A percentile compares a stretch with the other conserved stretches of the same genome.
Conservation (phyloP, 805 yeast genomes). For the Candida takata region DNA sequence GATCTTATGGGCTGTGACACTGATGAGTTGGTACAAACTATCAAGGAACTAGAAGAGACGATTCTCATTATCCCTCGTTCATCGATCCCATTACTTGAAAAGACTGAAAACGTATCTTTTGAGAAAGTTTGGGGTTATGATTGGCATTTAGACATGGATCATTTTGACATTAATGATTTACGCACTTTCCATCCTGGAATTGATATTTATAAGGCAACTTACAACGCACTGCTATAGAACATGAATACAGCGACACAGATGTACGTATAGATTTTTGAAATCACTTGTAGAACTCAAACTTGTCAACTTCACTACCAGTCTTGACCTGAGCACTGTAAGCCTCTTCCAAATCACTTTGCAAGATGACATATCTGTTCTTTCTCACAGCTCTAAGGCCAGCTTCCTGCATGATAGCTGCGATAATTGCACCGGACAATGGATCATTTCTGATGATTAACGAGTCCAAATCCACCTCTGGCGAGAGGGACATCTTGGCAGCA, state of each 20-base stretch:
- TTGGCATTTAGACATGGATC: conserved; percentile 68
- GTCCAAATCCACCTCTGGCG: conserved; percentile 96
- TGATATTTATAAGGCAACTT: conserved; percentile 39
- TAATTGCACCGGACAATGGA: conserved; percentile 93
- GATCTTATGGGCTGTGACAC: conserved; percentile 42
- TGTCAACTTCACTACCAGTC: conserved; percentile 90
- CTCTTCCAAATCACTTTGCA: conserved; percentile 95
- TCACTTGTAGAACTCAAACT: conserved; percentile 93
- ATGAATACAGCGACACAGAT: no score
- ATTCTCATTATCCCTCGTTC: conserved; percentile 20
- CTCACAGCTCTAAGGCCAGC: conserved; percentile 98
- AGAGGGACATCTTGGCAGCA: conserved; percentile 94
- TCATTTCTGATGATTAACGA: conserved; percentile 92
- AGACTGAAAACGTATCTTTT: conserved; percentile 6
- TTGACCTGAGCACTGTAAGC: conserved; percentile 97
- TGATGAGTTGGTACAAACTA: conserved; percentile 19
- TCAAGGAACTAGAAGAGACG: conserved; percentile 13
- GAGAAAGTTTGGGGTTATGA: conserved; percentile 30
- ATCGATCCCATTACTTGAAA: conserved; percentile 17
- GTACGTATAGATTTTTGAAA: no score
- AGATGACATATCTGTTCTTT: conserved; percentile 93
- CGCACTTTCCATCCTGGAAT: conserved; percentile 56
- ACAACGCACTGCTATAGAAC: neutral
- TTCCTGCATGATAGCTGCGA: conserved; percentile 99
- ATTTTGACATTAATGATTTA: conserved; percentile 46